phyloP scores from a whole-genome alignment of 129 eudicot species.

The Mikania micrantha region DNA sequence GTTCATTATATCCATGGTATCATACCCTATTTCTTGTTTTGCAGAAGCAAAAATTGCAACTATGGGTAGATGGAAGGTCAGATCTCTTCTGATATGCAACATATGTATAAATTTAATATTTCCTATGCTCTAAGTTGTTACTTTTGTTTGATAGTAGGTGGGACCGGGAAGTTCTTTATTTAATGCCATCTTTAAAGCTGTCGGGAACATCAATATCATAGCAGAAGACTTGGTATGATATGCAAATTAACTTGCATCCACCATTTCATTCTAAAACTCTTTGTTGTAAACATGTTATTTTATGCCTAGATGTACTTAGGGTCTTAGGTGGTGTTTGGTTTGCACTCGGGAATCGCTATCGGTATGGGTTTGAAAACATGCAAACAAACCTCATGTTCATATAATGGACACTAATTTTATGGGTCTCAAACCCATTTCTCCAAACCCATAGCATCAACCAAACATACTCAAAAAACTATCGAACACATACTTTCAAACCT shows the following conservation, averaged over 20 bases:
- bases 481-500: not conserved
- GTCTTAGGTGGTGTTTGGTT: not conserved
- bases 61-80: slow-evolving; percentile 93
- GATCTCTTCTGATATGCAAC: slow-evolving; percentile 15
- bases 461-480: not conserved
- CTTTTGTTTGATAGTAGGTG: slow-evolving; percentile 61
- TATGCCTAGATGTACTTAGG: slow-evolving; percentile 1
- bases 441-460: not conserved
- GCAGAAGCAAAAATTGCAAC: slow-evolving; percentile 93
- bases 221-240: slow-evolving; percentile 95
- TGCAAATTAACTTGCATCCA: slow-evolving; percentile 3
- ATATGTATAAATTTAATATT: not conserved
- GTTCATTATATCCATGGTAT: slow-evolving; percentile 8
- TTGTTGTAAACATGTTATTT: slow-evolving; percentile 6
- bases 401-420: not conserved
- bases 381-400: not conserved
- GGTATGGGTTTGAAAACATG: not conserved
- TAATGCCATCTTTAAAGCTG: slow-evolving; percentile 65
- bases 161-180: slow-evolving; percentile 85
- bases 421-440: not conserved
- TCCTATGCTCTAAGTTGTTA: slow-evolving; percentile 15
- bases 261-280: not conserved
- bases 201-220: slow-evolving; percentile 80
- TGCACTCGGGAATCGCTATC: not conserved
- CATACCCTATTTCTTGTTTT: slow-evolving; percentile 5